Evolutionary conservation across 768 basidiomycete species (phyloP), one percentile per base, ranked within the genome.

Genomic region (Austroboletus eburneus): DNA sequence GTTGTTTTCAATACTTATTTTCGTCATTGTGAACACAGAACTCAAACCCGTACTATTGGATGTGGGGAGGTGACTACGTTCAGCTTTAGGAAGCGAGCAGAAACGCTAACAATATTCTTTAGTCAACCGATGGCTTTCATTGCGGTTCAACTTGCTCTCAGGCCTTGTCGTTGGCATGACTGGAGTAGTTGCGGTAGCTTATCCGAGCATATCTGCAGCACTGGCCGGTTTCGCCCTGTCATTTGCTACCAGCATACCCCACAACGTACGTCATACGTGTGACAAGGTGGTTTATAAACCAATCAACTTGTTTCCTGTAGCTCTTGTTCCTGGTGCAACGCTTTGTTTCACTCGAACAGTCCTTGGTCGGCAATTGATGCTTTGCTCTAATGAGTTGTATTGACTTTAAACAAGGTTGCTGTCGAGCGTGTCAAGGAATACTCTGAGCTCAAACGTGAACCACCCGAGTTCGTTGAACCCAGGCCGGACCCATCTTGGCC

Each of bases 371-470:
- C 22, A 14, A n/a, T 32, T 14, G 20, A 18, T 7, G 24, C 17
- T 29, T 22, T 32, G 17, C 32, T n/a, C 13, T 1, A 10, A 43
- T 33, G 20, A 23, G 17, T 30, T 36, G 40, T 9, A 17, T 43
- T 52, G 21, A 51, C 46, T 32, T 45, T 14, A 32, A 24, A 39
- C 14, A 45, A 87, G 86, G 86, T 91, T 54, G 84, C 88, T 25
- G 69, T 91, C 29, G 91, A 94, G 64, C 85, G 93, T 42, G 80
- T 95, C 63, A 92, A 92, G 61, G 93, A 95, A 68, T 94, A 87
- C 62, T 86, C 91, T 4, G 87, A 91, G 53, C 67, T 93, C 23
- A 63, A 71, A 34, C 77, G 77, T 22, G 93, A 97, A 69, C 76
- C 84, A 9, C 74, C 91, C 2, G 93, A 97, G 62, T 89, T 85